Evolutionary conservation across 2,329 filamentous ascomycete genomes (phyloP), one percentile per base, ranked within the genome.

Genomic region (Ambrosiella xylebori): DNA sequence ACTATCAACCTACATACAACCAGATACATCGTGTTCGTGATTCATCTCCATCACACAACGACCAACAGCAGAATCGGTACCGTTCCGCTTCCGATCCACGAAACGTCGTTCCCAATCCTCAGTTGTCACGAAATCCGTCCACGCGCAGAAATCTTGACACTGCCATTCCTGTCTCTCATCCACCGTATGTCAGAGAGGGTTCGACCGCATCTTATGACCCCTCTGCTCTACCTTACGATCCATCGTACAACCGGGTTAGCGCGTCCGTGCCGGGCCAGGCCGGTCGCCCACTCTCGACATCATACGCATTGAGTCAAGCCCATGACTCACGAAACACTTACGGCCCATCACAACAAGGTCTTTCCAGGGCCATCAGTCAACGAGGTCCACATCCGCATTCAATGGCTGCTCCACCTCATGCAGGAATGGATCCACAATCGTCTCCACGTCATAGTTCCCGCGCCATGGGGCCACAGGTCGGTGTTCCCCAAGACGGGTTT

Each of bases 391-490:
- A 53, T 53, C 51, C 51, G 39, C 47, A 50, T 49, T 36, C 55
- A n/a, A 54, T 15, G 15, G 38, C 40, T 40, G 49, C 50, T 27
- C 27, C 27, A 27, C 49, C 36, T 11, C 40, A 50, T 19, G 35
- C 37, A 35, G 54, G 55, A 13, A 53, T 57, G 47, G 57, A 61
- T 13, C 37, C 37, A 17, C 59, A 61, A 39, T 17, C 57, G 17
- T 56, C 54, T 7, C 49, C 54, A 36, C 47, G 59, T 51, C 80
- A 85, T 66, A 85, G 82, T 65, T 95, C 89, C 9, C 81, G 83
- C 67, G 81, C 85, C 50, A 79, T 85, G 69, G 78, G 76, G 44
- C 77, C 79, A 62, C 77, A 77, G 35, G 78, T 78, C 63, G 68
- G 68, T 49, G 59, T 35, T 50, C 63, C 61, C 15, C 61, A 65